Percentiles rank a stretch among this genome's conserved stretches.
Evolutionary conservation across 2,329 filamentous ascomycete species (phyloP).

Genomic region (Pseudogymnoascus destructans): DNA sequence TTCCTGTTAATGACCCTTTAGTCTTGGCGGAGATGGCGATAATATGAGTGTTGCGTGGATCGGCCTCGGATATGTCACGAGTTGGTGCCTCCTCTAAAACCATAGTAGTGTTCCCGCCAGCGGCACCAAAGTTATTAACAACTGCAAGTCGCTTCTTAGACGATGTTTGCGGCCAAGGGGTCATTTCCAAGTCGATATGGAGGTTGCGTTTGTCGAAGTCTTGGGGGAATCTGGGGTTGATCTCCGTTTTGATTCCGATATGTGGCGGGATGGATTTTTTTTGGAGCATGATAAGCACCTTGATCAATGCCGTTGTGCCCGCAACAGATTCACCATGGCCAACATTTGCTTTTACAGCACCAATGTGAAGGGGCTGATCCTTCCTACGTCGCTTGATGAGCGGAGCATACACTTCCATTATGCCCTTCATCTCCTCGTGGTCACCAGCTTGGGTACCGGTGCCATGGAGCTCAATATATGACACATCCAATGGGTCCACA

Average conservation of each 20-base stretch:
- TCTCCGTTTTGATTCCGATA: constrained; percentile 24
- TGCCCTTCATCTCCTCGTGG: constrained; percentile 52
- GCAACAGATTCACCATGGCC: constrained; percentile 20
- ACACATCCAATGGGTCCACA: constrained; percentile 56
- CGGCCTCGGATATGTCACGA: constrained; percentile 26
- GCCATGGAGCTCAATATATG: constrained; percentile 67
- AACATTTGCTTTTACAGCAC: constrained; percentile 16
- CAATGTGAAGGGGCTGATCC: constrained; percentile 39
- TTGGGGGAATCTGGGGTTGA: constrained; percentile 20
- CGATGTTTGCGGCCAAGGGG: constrained; percentile 18
- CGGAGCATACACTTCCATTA: constrained; percentile 45
- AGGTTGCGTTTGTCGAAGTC: constrained; percentile 26
- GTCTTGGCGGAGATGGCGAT: constrained; percentile 35
- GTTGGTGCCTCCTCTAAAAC: constrained; percentile 17
- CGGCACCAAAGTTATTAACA: constrained; percentile 35
- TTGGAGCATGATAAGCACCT: constrained; percentile 20
- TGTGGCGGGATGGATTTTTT: constrained; percentile 21
- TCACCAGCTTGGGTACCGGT: constrained; percentile 44
- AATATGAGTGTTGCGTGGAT: constrained; percentile 29
- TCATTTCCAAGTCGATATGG: constrained; percentile 24
- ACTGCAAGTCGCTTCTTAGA: constrained; percentile 27
- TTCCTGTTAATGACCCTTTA: constrained; percentile 11
- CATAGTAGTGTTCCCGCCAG: constrained; percentile 18
- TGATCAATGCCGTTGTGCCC: constrained; percentile 21
- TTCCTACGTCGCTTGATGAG: constrained; percentile 30